phyloP scores from a whole-genome alignment of 768 basidiomycete genomes.

The Paxillus ammoniavirescens region DNA sequence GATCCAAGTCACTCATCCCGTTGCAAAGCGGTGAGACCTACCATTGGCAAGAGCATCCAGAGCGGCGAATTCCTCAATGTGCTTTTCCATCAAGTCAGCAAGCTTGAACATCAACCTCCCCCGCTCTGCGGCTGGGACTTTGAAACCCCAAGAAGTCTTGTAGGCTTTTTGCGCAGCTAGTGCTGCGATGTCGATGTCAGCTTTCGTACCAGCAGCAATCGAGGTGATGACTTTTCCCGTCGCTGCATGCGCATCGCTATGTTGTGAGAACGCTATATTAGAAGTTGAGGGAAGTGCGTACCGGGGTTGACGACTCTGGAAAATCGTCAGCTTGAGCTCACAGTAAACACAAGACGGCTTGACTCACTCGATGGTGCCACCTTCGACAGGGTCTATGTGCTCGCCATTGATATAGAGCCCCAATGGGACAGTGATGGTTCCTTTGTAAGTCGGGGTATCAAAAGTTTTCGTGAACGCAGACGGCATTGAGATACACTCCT shows the following conservation, averaged over 20 bases:
- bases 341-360: not conserved
- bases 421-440: constrained; percentile 51
- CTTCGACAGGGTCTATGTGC: constrained; percentile 47
- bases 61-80: too few relatives aligned
- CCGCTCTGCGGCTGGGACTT: constrained; percentile 48
- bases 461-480: constrained; percentile 46
- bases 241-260: constrained; percentile 32
- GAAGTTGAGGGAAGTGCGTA: constrained; percentile 16
- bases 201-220: constrained; percentile 52
- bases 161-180: constrained; percentile 54
- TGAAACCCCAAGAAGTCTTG: constrained; percentile 63
- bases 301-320: constrained; percentile 56
- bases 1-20: too few relatives aligned
- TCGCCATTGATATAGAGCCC: constrained; percentile 68
- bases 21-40: too few relatives aligned
- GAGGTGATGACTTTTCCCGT: constrained; percentile 58
- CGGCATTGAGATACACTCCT: constrained; percentile 28
- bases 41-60: too few relatives aligned
- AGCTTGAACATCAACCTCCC: constrained; percentile 25
- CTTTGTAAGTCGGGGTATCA: constrained; percentile 55
- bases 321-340: not conserved
- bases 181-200: constrained; percentile 74
- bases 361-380: constrained; percentile 61
- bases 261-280: not conserved
- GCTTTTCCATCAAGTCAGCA: too few relatives aligned